Evolutionary conservation across 768 basidiomycete species (phyloP), one percentile per base, ranked within the genome.

Genomic region (Lentinula detonsa): DNA sequence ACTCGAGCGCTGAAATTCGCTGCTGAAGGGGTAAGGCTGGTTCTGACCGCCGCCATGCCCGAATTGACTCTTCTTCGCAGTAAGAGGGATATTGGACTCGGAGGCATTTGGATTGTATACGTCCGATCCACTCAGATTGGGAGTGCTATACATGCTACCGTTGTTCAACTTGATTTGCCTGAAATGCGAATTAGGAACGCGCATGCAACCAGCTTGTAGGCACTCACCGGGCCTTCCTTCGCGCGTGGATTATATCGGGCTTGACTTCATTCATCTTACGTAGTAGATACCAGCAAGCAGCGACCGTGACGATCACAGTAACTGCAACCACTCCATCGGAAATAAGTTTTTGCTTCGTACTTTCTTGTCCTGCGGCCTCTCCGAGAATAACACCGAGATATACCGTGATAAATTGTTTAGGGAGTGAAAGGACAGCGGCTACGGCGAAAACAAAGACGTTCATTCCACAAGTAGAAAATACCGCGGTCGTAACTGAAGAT

Each of bases 391-490:
- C 92, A 39, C 94, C 94, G 15, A 95, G 81, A 68, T 97, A 97
- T 11, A 97, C 95, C 7, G 90, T 91, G 65, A 93, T 82, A 66
- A 97, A 88, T 71, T 97, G 94, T 69, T 95, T 95, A 6, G 94
- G 94, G 69, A 93, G 73, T 18, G 92, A 91, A 16, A 95, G 75
- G 65, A 94, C 73, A 4, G 93, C 89, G 23, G 95, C 93, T 6
- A 91, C 62, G 55, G 83, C 76, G 72, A 95, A 97, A 33, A 85
- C 78, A 66, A 85, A 75, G 64, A 95, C 87, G 61, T 78, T 76
- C 88, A 96, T 93, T 40, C 95, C 95, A 69, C 92, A 95, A 3
- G 93, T 87, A 2, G 93, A 84, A 69, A 95, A 94, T 5, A 95
- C 81, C 37, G 89, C 91, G 4, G 92, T 95, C 0, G 93, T 93